Evolutionary conservation across 1,139 yeast genomes (phyloP).

Genomic region (Candida anutae): DNA sequence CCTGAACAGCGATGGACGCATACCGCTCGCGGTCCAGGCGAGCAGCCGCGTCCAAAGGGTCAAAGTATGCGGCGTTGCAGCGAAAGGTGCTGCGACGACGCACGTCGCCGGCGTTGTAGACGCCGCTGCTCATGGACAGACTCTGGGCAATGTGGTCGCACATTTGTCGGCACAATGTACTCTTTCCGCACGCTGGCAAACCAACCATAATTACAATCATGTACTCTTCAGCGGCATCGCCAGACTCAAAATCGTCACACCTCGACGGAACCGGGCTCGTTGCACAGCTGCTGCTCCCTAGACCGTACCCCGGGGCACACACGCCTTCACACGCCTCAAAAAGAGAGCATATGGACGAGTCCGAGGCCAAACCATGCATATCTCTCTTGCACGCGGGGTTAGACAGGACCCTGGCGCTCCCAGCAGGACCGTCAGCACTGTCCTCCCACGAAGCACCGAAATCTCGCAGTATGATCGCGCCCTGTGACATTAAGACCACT

Average conservation of each 20-base stretch:
- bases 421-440: too few relatives aligned
- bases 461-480: too few relatives aligned
- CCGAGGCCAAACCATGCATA: conserved; percentile 12
- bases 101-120: conserved; percentile 21
- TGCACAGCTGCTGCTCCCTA: conserved; percentile 3
- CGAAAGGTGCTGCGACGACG: conserved; percentile 34
- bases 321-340: conserved; percentile 12
- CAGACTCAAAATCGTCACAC: conserved; percentile 6
- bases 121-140: conserved; percentile 24
- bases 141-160: conserved; percentile 27
- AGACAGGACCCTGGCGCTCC: too few relatives aligned
- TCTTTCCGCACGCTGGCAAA: conserved; percentile 66
- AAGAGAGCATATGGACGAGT: conserved; percentile 21
- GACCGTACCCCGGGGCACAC: conserved; percentile 2
- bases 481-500: too few relatives aligned
- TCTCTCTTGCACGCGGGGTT: too few relatives aligned
- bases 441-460: too few relatives aligned
- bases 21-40: conserved; percentile 46
- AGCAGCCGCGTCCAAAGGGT: conserved; percentile 39
- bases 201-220: conserved; percentile 48
- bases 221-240: conserved; percentile 1
- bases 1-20: conserved; percentile 51
- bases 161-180: conserved; percentile 51
- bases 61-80: conserved; percentile 52
- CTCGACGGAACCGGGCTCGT: conserved; percentile 10